Conservation (phyloP, 2,329 filamentous ascomycete species). For the Epichloe gansuensis region DNA sequence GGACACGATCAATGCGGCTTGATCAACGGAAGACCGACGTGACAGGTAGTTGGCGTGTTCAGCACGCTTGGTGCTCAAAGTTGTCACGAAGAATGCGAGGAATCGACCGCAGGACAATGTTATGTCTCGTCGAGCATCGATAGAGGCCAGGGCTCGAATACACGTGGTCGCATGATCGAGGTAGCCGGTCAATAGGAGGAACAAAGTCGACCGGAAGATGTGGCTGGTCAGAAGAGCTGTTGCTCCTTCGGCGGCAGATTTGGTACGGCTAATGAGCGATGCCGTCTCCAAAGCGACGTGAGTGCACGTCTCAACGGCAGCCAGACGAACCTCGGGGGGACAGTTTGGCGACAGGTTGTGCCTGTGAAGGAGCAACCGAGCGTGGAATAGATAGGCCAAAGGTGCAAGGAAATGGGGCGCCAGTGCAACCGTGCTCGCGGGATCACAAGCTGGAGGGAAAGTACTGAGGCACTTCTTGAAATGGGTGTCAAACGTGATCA, state of each 20-base stretch:
- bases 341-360: conserved; percentile 73
- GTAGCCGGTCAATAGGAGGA: conserved; percentile 63
- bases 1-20: conserved; percentile 19
- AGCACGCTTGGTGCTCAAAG: conserved; percentile 42
- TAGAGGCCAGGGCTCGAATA: conserved; percentile 55
- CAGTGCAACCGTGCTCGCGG: conserved; percentile 51
- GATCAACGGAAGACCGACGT: conserved; percentile 19
- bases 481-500: conserved; percentile 70
- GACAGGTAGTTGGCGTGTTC: conserved; percentile 30
- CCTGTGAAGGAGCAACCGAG: conserved; percentile 73
- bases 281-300: conserved; percentile 67
- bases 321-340: conserved; percentile 48
- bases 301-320: conserved; percentile 67
- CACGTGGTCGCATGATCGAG: conserved; percentile 62
- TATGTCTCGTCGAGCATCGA: conserved; percentile 58
- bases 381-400: conserved; percentile 66
- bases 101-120: conserved; percentile 72
- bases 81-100: conserved; percentile 65
- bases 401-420: conserved; percentile 64
- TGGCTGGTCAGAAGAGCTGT: conserved; percentile 69
- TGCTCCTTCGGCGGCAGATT: conserved; percentile 51
- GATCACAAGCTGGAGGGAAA: conserved; percentile 64
- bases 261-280: conserved; percentile 55
- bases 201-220: conserved; percentile 73
- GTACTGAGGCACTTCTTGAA: conserved; percentile 61